Conservation (phyloP, 2,329 filamentous ascomycete genomes). For the Penicillium sp. region DNA sequence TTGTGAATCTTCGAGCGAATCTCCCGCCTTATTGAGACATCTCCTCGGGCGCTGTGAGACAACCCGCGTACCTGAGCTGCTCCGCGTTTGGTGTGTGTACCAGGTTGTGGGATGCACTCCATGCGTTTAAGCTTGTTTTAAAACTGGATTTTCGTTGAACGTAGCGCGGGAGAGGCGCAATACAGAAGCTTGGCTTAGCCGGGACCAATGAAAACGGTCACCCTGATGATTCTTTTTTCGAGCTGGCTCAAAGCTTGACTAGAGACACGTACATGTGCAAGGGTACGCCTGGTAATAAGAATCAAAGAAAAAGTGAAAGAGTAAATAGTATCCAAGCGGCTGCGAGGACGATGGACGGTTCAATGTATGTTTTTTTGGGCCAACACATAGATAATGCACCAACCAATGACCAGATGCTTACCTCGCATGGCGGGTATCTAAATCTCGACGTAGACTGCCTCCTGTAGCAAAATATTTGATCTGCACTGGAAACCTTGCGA, state of each 20-base stretch:
- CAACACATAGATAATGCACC: too few species aligned
- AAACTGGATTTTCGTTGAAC: neutral
- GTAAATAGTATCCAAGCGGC: neutral
- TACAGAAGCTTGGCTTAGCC: neutral
- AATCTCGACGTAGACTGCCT: too few species aligned
- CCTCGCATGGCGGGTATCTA: too few species aligned
- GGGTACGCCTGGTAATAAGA: neutral
- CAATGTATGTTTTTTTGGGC: neutral
- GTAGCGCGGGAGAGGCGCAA: conserved; percentile 2
- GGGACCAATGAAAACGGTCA: neutral
- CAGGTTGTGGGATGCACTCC: conserved; percentile 1
- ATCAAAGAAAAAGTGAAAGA: neutral
- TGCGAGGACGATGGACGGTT: neutral
- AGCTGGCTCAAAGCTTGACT: neutral
- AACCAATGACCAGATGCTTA: too few species aligned
- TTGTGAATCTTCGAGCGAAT: neutral
- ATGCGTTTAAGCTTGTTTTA: conserved; percentile 25
- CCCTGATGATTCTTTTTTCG: neutral
- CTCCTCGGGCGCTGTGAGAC: neutral
- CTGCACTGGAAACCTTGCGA: too few species aligned
- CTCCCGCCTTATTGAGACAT: neutral
- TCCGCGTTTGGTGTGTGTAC: neutral
- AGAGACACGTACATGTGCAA: neutral
- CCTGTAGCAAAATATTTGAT: too few species aligned
- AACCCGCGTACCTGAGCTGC: neutral